phyloP scores from a whole-genome alignment of 1,284 basidiomycete species.

The Pascua sp. region DNA sequence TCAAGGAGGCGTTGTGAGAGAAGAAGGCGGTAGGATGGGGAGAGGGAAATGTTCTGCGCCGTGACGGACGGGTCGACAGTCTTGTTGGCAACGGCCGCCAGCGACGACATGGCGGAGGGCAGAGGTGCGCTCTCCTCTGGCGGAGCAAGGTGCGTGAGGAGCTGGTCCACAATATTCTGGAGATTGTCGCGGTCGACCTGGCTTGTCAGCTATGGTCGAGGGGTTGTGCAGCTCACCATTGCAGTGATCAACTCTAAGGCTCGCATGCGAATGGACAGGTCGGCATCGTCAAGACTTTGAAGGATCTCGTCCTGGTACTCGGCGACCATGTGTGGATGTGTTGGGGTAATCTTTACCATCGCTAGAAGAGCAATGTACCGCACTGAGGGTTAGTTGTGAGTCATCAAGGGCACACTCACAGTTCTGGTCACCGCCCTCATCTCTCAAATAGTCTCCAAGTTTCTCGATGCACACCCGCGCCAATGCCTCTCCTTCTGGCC shows the following conservation, averaged over 20 bases:
- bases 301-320: slow-evolving; percentile 91
- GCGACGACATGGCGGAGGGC: slow-evolving; percentile 34
- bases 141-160: slow-evolving; percentile 78
- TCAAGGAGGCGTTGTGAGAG: slow-evolving; percentile 75
- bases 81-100: slow-evolving; percentile 27
- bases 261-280: slow-evolving; percentile 91
- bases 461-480: slow-evolving; percentile 90
- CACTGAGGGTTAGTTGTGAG: slow-evolving; percentile 55
- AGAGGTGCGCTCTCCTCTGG: slow-evolving; percentile 51
- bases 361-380: slow-evolving; percentile 95
- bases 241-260: slow-evolving; percentile 90
- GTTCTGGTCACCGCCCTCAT: slow-evolving; percentile 80
- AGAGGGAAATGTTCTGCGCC: slow-evolving; percentile 51
- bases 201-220: slow-evolving; percentile 5
- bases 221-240: slow-evolving; percentile 61
- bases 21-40: slow-evolving; percentile 73
- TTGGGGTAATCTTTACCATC: slow-evolving; percentile 90
- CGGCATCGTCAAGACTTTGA: slow-evolving; percentile 82
- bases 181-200: slow-evolving; percentile 78
- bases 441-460: slow-evolving; percentile 83
- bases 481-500: slow-evolving; percentile 66
- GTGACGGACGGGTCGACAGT: slow-evolving; percentile 29
- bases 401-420: slow-evolving; percentile 55
- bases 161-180: slow-evolving; percentile 80
- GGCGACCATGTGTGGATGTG: slow-evolving; percentile 84